A percentile compares a stretch with the other conserved stretches of the same genome.
These are phyloP conservation scores for Wickerhamiella australiensis DNA, from an alignment of 805 yeast species.

Conservation along the genomic window DNA sequence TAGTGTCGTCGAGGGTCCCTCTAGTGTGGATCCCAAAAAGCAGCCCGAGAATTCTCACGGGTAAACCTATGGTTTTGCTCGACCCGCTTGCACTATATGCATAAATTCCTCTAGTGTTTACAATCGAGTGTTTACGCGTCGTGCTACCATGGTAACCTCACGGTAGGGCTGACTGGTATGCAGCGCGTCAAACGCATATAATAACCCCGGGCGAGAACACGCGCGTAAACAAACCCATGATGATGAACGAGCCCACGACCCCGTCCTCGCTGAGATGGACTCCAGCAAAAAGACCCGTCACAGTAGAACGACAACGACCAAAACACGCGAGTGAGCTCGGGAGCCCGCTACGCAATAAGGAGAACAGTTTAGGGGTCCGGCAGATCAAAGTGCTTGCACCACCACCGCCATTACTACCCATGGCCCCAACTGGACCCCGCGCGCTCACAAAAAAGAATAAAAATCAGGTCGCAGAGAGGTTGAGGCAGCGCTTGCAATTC, in stretches of 20 bases:
- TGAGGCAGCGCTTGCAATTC: slow-evolving; percentile 9
- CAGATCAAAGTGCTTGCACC: slow-evolving; percentile 12
- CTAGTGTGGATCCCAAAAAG: no score
- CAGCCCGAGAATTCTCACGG: no score
- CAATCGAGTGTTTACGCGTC: not conserved
- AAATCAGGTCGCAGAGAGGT: slow-evolving; percentile 10
- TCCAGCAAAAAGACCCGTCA: slow-evolving; percentile 9
- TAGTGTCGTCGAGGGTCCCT: no score
- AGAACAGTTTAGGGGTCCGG: slow-evolving; percentile 1
- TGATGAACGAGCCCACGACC: slow-evolving; percentile 8
- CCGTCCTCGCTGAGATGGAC: slow-evolving; percentile 11
- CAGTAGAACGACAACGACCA: slow-evolving; percentile 3
- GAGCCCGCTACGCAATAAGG: slow-evolving; percentile 6
- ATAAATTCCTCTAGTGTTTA: not conserved
- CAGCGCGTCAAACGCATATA: slow-evolving; percentile 7
- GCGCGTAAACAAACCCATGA: not conserved
- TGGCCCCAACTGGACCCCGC: not conserved
- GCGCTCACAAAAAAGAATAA: not conserved
- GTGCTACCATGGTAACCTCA: slow-evolving; percentile 6
- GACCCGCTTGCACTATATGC: no score
- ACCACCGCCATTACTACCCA: slow-evolving; percentile 10
- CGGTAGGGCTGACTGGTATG: slow-evolving; percentile 1
- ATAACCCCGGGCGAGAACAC: not conserved
- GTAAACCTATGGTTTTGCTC: no score
- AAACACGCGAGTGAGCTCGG: slow-evolving; percentile 1